These are phyloP conservation scores for Fomes fomentarius DNA, from an alignment of 1,284 basidiomycete species.

Conservation along the genomic window DNA sequence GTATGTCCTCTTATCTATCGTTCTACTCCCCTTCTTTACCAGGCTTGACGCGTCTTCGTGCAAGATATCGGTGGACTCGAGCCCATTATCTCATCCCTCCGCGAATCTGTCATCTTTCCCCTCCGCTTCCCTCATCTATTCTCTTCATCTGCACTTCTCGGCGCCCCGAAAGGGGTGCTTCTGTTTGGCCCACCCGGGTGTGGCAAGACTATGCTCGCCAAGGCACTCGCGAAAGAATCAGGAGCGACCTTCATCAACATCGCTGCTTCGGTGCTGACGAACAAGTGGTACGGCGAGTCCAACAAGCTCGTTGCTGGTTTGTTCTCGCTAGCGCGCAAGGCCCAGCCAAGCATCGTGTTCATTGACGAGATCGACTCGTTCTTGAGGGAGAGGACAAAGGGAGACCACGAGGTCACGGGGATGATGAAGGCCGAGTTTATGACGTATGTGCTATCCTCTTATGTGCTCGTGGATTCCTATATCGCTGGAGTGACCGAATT, in stretches of 20 bases:
- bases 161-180: constrained; percentile 81
- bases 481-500: constrained; percentile 42
- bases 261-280: constrained; percentile 77
- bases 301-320: constrained; percentile 95
- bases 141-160: constrained; percentile 70
- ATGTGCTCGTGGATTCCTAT: no score
- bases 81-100: constrained; percentile 86
- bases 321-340: constrained; percentile 75
- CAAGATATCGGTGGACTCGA: constrained; percentile 96
- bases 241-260: constrained; percentile 97
- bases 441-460: no score
- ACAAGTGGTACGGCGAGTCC: constrained; percentile 98
- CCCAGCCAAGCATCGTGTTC: constrained; percentile 80
- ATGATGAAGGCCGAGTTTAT: constrained; percentile 99
- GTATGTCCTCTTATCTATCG: constrained; percentile 41
- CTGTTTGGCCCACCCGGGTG: constrained; percentile 92
- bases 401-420: constrained; percentile 96
- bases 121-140: constrained; percentile 93
- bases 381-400: constrained; percentile 83
- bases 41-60: constrained; percentile 1
- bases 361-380: constrained; percentile 90
- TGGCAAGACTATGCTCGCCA: constrained; percentile 95
- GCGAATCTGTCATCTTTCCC: constrained; percentile 97
- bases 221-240: constrained; percentile 94
- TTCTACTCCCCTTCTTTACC: no score